Evolutionary conservation across 2,329 filamentous ascomycete species (phyloP).

Genomic region (Aspergillus cejpii): DNA sequence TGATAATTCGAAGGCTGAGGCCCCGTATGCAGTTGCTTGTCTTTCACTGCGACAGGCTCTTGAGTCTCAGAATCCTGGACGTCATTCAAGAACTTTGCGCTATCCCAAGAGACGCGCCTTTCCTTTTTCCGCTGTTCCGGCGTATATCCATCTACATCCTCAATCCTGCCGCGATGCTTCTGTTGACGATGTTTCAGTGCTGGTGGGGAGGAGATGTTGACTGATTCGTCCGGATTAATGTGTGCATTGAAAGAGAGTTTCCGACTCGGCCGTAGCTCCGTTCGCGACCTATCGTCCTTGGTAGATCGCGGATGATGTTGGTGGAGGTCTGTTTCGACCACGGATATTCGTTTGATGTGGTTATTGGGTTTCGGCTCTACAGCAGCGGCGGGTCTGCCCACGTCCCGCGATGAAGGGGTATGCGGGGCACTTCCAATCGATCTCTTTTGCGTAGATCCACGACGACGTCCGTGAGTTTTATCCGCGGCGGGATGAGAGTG

Average conservation of each 20-base stretch:
- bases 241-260: constrained; percentile 31
- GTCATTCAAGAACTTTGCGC: constrained; percentile 31
- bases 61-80: constrained; percentile 14
- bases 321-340: constrained; percentile 35
- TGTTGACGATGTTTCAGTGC: constrained; percentile 37
- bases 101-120: constrained; percentile 37
- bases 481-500: constrained; percentile 7
- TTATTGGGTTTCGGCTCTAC: constrained; percentile 37
- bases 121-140: constrained; percentile 25
- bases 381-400: constrained; percentile 24
- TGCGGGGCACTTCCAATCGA: constrained; percentile 16
- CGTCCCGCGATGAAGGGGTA: constrained; percentile 26
- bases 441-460: constrained; percentile 6
- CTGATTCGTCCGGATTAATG: constrained; percentile 21
- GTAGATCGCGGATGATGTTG: constrained; percentile 28
- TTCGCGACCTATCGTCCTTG: constrained; percentile 29
- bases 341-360: constrained; percentile 36
- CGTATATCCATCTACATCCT: constrained; percentile 15
- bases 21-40: constrained; percentile 13
- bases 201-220: constrained; percentile 34
- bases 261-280: constrained; percentile 26
- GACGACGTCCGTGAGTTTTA: constrained; percentile 7
- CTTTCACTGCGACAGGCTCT: constrained; percentile 5
- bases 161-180: constrained; percentile 31
- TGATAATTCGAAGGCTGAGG: constrained; percentile 16